Base-by-base conservation (phyloP, 164 flowering plant species). In the Liriodendron chinense region DNA sequence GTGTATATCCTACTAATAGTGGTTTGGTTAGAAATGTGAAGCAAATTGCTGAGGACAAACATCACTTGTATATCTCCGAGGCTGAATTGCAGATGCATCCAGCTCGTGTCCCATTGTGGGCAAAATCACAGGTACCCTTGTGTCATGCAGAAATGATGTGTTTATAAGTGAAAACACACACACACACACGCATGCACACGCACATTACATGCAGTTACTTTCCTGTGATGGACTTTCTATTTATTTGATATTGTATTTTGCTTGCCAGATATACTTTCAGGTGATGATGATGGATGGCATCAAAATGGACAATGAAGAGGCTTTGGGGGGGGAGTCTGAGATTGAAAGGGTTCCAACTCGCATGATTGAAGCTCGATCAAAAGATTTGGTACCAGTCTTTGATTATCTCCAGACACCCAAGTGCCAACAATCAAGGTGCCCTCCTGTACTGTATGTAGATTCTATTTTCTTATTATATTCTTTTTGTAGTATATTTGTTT, bases 61-160 rank as follows among this genome's bases (percentile, higher is more conserved):
- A 85, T 69, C 90, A 89, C 75, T 70, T 88, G 79, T 89, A 86
- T 78, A 88, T 93, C 56, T 88, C 97, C 21, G 90, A 90, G 78
- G 93, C 90, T 72, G 97, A 93, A 81, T 65, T 91, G 75, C 92
- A 87, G 72, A 88, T 86, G 91, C 93, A 90, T 84, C 82, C 82
- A 76, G 71, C 86, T 71, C 79, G 47, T 16, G 50, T 69, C n/a
- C 94, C 91, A 47, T 69, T 90, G 57, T 93, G 97, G 97, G 84
- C 86, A 47, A 91, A 84, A 78, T 74, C 89, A 28, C 82, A 87
- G 96, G 97, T 93, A 90, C 75, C 25, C 75, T 14, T 47, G 9
- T 9, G 34, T n/a, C 59, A 24, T 67, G 9, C 12, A 12, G 25
- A 21, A 48, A 68, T 12, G 59, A 53, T 53, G 18, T 53, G 13